Evolutionary conservation across 768 basidiomycete species (phyloP).

Genomic region (Strobilomyces dryophilus): DNA sequence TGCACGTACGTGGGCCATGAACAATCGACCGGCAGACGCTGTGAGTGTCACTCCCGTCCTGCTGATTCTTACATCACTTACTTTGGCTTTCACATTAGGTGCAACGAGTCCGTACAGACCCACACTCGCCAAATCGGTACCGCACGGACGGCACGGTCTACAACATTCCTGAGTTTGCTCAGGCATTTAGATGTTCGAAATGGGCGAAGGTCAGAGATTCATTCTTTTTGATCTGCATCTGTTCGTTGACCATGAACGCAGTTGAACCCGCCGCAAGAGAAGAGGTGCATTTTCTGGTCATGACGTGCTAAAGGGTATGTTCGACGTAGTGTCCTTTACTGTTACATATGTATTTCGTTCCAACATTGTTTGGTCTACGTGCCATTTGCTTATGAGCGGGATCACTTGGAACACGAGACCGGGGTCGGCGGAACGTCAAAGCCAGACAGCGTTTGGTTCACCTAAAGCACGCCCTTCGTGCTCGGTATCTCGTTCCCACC

Average conservation of each 20-base stretch:
- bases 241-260: slow-evolving; percentile 26
- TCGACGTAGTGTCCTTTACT: not conserved
- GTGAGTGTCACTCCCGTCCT: slow-evolving; percentile 36
- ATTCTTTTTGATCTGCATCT: not conserved
- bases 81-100: slow-evolving; percentile 39
- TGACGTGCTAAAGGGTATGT: slow-evolving; percentile 16
- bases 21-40: slow-evolving; percentile 73
- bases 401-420: not conserved
- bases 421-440: not conserved
- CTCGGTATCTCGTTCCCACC: slow-evolving; percentile 90
- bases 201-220: slow-evolving; percentile 59
- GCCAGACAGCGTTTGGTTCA: not conserved
- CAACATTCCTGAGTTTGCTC: slow-evolving; percentile 86
- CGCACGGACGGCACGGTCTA: slow-evolving; percentile 83
- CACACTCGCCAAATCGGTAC: slow-evolving; percentile 78
- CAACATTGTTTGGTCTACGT: not conserved
- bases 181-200: slow-evolving; percentile 78
- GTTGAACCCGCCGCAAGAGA: slow-evolving; percentile 80
- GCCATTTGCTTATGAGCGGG: not conserved
- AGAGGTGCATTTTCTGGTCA: slow-evolving; percentile 80
- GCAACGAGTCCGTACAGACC: slow-evolving; percentile 79
- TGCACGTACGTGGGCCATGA: slow-evolving; percentile 82
- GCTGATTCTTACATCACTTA: not conserved
- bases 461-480: slow-evolving; percentile 88
- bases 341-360: slow-evolving; percentile 18